Percentiles rank a stretch among this genome's conserved stretches.
These are phyloP conservation scores for Diutina scorzettiae DNA, from an alignment of 1,139 yeast species.

Conservation along the genomic window DNA sequence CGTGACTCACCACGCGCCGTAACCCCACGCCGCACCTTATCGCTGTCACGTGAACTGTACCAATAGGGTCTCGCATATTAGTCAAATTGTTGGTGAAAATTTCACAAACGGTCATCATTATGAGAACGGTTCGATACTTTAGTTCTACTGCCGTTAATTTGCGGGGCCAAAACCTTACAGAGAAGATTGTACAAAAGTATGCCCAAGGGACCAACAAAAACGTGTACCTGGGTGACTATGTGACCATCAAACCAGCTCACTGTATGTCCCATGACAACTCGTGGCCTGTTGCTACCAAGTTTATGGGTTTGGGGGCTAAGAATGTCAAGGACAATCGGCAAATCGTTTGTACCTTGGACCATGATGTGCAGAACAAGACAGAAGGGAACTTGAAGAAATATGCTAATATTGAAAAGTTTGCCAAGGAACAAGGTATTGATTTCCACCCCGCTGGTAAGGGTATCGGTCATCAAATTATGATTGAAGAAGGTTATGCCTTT, in stretches of 20 bases:
- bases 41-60: conserved; percentile 1
- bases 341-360: conserved; percentile 92
- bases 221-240: conserved; percentile 88
- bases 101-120: neutral
- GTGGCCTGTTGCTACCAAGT: conserved; percentile 98
- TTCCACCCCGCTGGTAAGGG: conserved; percentile 99
- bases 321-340: conserved; percentile 75
- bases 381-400: conserved; percentile 85
- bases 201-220: conserved; percentile 72
- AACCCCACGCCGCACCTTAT: too few relatives aligned
- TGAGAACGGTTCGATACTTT: conserved; percentile 3
- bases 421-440: conserved; percentile 85
- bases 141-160: conserved; percentile 1
- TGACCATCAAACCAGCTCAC: conserved; percentile 88
- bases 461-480: conserved; percentile 97
- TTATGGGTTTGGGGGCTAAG: conserved; percentile 88
- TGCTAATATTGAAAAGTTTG: conserved; percentile 77
- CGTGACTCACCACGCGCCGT: too few relatives aligned
- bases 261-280: conserved; percentile 99
- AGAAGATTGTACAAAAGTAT: conserved; percentile 86
- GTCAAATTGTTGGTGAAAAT: neutral
- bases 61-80: conserved; percentile 2
- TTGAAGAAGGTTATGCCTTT: conserved; percentile 96
- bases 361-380: conserved; percentile 88
- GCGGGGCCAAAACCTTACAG: conserved; percentile 75